Percentiles rank a stretch among this genome's conserved stretches.
Evolutionary conservation across 164 flowering plant genomes (phyloP).

Genomic region (Akebia trifoliata): DNA sequence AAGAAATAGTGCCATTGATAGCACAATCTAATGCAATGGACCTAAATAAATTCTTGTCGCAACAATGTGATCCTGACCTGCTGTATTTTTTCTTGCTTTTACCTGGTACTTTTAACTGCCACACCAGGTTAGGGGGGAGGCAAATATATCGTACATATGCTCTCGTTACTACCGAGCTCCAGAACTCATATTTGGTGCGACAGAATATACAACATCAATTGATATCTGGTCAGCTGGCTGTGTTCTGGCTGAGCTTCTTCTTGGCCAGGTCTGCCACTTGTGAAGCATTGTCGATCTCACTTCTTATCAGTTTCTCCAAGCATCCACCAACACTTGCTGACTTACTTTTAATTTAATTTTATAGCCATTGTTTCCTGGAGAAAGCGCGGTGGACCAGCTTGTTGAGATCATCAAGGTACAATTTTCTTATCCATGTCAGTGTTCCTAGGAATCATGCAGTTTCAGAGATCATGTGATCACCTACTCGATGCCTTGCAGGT

Average conservation of each 20-base stretch:
- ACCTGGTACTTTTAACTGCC: not conserved
- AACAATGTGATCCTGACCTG: too few relatives aligned
- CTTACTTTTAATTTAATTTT: not conserved
- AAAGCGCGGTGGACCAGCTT: conserved; percentile 92
- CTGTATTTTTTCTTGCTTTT: not conserved
- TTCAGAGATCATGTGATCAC: not conserved
- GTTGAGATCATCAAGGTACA: conserved; percentile 92
- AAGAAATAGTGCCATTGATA: too few relatives aligned
- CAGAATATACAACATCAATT: conserved; percentile 87
- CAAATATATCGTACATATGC: conserved; percentile 91
- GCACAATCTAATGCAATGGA: too few relatives aligned
- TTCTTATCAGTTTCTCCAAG: not conserved
- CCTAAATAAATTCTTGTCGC: too few relatives aligned
- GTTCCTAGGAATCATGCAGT: conserved; percentile 1
- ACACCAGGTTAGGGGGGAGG: conserved; percentile 83
- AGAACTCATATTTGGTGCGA: conserved; percentile 95
- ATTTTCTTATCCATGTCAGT: not conserved
- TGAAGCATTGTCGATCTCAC: not conserved
- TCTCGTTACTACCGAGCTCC: conserved; percentile 95
- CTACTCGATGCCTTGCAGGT: conserved; percentile 44
- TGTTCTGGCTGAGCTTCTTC: conserved; percentile 87
- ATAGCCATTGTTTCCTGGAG: conserved; percentile 74
- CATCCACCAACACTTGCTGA: not conserved
- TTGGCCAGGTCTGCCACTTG: conserved; percentile 65
- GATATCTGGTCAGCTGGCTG: conserved; percentile 99